A percentile compares a stretch with the other conserved stretches of the same genome.
These are phyloP conservation scores for Metarhizium robertsii DNA, from an alignment of 2,329 filamentous ascomycete species.

Conservation along the genomic window DNA sequence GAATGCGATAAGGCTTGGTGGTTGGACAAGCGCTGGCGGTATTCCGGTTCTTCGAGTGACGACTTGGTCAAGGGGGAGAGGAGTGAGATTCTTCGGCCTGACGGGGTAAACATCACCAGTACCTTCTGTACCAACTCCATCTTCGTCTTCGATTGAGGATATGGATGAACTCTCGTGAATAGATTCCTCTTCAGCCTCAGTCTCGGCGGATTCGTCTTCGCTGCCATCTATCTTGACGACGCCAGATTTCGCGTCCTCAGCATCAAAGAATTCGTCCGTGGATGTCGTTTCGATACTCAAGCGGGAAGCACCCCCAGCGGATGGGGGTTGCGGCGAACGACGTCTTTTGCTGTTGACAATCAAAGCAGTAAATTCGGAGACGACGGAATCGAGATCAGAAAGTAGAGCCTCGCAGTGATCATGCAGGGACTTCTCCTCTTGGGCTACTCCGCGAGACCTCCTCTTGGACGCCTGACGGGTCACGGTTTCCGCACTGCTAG, in stretches of 20 bases:
- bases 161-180: constrained; percentile 43
- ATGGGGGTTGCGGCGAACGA: constrained; percentile 46
- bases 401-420: constrained; percentile 79
- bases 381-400: constrained; percentile 72
- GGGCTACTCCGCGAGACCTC: constrained; percentile 27
- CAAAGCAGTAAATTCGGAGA: constrained; percentile 71
- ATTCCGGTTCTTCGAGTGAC: constrained; percentile 63
- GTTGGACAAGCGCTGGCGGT: constrained; percentile 63
- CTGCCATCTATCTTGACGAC: constrained; percentile 66
- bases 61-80: constrained; percentile 60
- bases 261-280: constrained; percentile 93
- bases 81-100: constrained; percentile 65
- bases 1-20: constrained; percentile 88
- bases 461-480: constrained; percentile 22
- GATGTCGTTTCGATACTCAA: constrained; percentile 72
- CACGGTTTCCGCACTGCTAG: constrained; percentile 19
- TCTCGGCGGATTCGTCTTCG: constrained; percentile 45
- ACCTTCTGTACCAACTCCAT: constrained; percentile 49
- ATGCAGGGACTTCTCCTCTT: constrained; percentile 59
- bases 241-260: constrained; percentile 56
- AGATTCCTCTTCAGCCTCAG: constrained; percentile 10
- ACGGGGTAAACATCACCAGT: constrained; percentile 58
- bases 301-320: constrained; percentile 34
- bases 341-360: constrained; percentile 72
- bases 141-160: constrained; percentile 51